Base-by-base conservation (phyloP, 2,329 filamentous ascomycete genomes). In the Penicillium nordicum region DNA sequence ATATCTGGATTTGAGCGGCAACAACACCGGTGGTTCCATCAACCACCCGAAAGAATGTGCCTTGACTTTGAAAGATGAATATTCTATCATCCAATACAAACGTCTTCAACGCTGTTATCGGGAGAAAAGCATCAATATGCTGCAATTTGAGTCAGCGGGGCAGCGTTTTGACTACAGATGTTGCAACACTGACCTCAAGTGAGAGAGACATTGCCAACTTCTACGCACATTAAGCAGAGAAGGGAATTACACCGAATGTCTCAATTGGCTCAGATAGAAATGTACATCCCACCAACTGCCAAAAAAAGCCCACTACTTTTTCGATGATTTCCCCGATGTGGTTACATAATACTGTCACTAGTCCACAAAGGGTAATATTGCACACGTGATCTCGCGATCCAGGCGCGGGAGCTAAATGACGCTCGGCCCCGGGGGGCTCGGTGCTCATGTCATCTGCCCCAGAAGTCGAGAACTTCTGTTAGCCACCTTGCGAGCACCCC, bases 51-150 rank as follows among this genome's bases (percentile, higher is more conserved):
- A 72, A 59, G 55, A 68, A 72, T 23, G 70, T 68, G 0, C 76
- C 77, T 63, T 75, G 71, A 3, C 75, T 76, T 55, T 72, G 67
- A 12, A 79, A 48, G 34, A 79, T 56, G 43, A 76, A 59, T 27
- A 63, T 58, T 12, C 43, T 53, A 53, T 63, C 61, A 36, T 60
- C 59, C 57, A 72, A 58, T 43, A 62, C 58, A 51, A 76, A 54
- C 27, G 65, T 65, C 61, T 70, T 69, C 37, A 78, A 62, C 44
- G 74, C 73, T 57, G 75, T 75, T 58, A 78, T 70, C 32, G 77
- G 77, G 40, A 78, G 70, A 67, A 73, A 76, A 62, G 72, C 68
- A 67, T 75, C 74, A 63, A 74, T 62, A 59, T 74, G 72, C 75
- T 77, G 55, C 27, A 30, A 36, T 55, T 60, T 32, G 47, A 61